phyloP scores from a whole-genome alignment of 768 basidiomycete genomes.

The Chalciporus pseudorubinellus region DNA sequence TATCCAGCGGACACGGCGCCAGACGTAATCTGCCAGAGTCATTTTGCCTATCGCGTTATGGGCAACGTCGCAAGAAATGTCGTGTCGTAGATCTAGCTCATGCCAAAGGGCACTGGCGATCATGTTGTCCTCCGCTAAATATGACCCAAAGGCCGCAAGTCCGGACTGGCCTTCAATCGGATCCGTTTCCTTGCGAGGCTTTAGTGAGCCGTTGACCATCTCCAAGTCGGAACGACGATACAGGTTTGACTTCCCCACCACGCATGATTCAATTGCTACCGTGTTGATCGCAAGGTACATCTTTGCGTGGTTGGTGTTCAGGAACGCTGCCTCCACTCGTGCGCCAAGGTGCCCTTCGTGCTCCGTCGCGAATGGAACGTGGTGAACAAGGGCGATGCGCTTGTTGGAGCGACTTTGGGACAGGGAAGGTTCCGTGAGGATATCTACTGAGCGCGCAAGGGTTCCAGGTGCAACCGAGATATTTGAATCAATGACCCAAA shows the following conservation, averaged over 20 bases:
- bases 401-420: slow-evolving; percentile 34
- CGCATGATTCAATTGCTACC: slow-evolving; percentile 87
- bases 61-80: slow-evolving; percentile 88
- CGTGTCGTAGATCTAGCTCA: slow-evolving; percentile 83
- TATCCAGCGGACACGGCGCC: slow-evolving; percentile 93
- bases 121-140: slow-evolving; percentile 98
- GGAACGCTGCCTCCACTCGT: slow-evolving; percentile 85
- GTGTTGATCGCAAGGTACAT: slow-evolving; percentile 97
- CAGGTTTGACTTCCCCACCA: slow-evolving; percentile 94
- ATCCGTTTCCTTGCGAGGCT: slow-evolving; percentile 36
- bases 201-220: slow-evolving; percentile 63
- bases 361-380: slow-evolving; percentile 86
- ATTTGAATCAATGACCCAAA: slow-evolving; percentile 99
- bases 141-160: slow-evolving; percentile 78
- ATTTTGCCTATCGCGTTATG: slow-evolving; percentile 88
- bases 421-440: slow-evolving; percentile 49
- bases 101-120: slow-evolving; percentile 93
- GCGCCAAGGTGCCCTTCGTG: slow-evolving; percentile 73
- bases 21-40: slow-evolving; percentile 79
- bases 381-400: slow-evolving; percentile 86
- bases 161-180: slow-evolving; percentile 40
- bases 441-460: slow-evolving; percentile 80
- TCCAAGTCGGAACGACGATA: slow-evolving; percentile 90
- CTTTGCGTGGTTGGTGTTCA: slow-evolving; percentile 97
- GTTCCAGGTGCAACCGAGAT: slow-evolving; percentile 75